These are phyloP conservation scores for Scytalidium sp. DNA, from an alignment of 2,329 filamentous ascomycete genomes.

Conservation along the genomic window DNA sequence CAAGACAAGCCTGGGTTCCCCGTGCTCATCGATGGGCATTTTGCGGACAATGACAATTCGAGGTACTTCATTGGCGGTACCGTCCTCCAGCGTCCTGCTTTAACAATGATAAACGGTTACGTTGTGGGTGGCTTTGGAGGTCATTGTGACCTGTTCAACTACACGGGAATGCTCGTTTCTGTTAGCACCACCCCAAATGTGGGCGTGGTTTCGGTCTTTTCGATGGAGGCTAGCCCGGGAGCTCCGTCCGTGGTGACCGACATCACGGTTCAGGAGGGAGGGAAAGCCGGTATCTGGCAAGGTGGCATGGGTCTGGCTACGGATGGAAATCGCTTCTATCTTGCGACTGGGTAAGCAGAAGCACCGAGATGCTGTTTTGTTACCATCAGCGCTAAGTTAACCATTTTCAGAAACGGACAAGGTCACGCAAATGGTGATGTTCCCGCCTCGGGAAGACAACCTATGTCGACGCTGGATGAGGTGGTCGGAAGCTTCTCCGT, in stretches of 20 bases:
- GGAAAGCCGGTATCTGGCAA: slow-evolving; percentile 35
- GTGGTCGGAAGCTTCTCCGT: slow-evolving; percentile 42
- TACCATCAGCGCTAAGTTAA: slow-evolving; percentile 13
- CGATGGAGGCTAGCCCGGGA: slow-evolving; percentile 39
- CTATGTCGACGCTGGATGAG: slow-evolving; percentile 38
- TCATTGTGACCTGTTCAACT: slow-evolving; percentile 46
- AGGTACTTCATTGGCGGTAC: slow-evolving; percentile 44
- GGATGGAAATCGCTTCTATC: slow-evolving; percentile 29
- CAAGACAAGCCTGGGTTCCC: slow-evolving; percentile 37
- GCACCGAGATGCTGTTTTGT: slow-evolving; percentile 2
- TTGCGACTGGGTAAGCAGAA: slow-evolving; percentile 25
- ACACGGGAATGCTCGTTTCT: slow-evolving; percentile 30
- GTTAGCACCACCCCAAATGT: slow-evolving; percentile 29
- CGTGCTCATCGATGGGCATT: slow-evolving; percentile 39
- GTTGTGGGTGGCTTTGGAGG: slow-evolving; percentile 46
- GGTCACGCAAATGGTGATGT: slow-evolving; percentile 32
- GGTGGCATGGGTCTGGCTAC: slow-evolving; percentile 32
- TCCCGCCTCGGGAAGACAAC: slow-evolving; percentile 29
- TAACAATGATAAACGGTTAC: slow-evolving; percentile 36
- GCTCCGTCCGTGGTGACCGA: slow-evolving; percentile 26
- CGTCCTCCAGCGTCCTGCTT: slow-evolving; percentile 40
- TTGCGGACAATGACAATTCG: slow-evolving; percentile 41
- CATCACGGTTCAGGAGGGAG: slow-evolving; percentile 32
- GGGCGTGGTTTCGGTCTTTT: slow-evolving; percentile 32
- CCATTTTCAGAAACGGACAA: slow-evolving; percentile 27